Conservation (phyloP, 1,284 basidiomycete species). For the Sporisorium scitamineum region DNA sequence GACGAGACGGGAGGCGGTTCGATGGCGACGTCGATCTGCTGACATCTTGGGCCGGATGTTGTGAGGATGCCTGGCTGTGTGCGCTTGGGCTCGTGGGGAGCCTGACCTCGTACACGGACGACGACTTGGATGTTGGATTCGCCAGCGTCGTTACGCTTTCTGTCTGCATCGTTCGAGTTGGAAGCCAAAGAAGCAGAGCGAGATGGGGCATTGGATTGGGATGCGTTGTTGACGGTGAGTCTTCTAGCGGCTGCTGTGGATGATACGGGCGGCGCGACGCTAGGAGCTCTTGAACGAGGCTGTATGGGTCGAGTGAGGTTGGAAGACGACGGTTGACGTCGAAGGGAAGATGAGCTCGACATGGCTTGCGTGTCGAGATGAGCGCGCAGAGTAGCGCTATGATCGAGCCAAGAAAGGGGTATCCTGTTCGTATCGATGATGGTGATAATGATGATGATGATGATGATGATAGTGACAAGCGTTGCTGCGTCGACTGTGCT, state of each 20-base stretch:
- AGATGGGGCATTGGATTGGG: conserved; percentile 18
- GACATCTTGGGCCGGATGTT: conserved; percentile 59
- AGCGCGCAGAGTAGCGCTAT: conserved; percentile 8
- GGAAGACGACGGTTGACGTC: conserved; percentile 44
- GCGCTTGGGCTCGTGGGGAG: conserved; percentile 43
- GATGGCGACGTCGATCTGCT: conserved; percentile 58
- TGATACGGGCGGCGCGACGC: conserved; percentile 42
- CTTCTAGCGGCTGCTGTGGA: conserved; percentile 40
- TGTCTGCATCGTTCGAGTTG: conserved; percentile 18
- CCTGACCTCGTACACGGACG: conserved; percentile 61
- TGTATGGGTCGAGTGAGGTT: conserved; percentile 28
- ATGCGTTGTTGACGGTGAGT: conserved; percentile 20
- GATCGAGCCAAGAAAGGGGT: background rate
- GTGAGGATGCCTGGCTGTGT: conserved; percentile 44
- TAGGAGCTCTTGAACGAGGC: conserved; percentile 46
- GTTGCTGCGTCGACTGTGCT: background rate
- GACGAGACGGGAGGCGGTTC: conserved; percentile 53
- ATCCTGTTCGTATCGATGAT: background rate
- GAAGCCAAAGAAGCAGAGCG: conserved; percentile 27
- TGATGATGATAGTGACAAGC: background rate
- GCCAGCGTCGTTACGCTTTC: conserved; percentile 26
- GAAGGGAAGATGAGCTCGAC: conserved; percentile 35
- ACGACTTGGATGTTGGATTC: conserved; percentile 67
- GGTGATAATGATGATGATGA: conserved; percentile 22
- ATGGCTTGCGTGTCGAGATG: conserved; percentile 16